Evolutionary conservation across 352 stramenopile species (phyloP), one percentile per base, ranked within the genome.

Genomic region (Pythium pyrilobum): DNA sequence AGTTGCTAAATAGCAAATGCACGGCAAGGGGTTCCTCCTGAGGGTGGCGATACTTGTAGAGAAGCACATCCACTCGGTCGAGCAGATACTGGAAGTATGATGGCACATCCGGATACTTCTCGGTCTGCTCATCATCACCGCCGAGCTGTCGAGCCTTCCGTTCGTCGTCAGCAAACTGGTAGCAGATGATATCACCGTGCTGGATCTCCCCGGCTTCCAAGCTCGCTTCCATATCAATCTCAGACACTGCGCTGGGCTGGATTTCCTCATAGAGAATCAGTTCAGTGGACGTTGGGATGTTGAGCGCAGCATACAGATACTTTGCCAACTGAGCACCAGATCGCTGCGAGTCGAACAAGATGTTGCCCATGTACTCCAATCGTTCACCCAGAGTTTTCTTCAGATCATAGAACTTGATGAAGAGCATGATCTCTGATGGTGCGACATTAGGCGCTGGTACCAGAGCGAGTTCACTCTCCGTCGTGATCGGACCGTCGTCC

Each of bases 401-500:
- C 9, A 81, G 23, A 48, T 95, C 77, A 45, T 95, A 95, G 29
- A 75, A 85, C 70, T 95, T 95, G 59, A 95, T 67, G 46, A 95
- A 91, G 15, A 95, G 59, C 42, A 95, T 49, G 25, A 91, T 91
- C 33, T 91, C 64, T 28, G 31, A 44, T 9, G 38, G 24, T 1
- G 41, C 39, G 34, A 56, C 21, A 41, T 69, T 57, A 2, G 33
- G 49, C 21, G 49, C 61, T 5, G 54, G 54, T 1, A 44, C 7
- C 2, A 31, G n/a, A 1, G 31, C 34, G 5, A 49, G 6, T 0
- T 50, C 54, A 28, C 4, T 40, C 31, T 71, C 69, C 27, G 18
- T 18, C 24, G 6, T 2, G 15, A 25, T 25, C 36, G n/a, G 13
- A 36, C 31, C 18, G 50, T 64, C 56, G 4, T 64, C 56, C 3